These are phyloP conservation scores for Candida ulmi DNA, from an alignment of 805 yeast genomes.

Conservation along the genomic window DNA sequence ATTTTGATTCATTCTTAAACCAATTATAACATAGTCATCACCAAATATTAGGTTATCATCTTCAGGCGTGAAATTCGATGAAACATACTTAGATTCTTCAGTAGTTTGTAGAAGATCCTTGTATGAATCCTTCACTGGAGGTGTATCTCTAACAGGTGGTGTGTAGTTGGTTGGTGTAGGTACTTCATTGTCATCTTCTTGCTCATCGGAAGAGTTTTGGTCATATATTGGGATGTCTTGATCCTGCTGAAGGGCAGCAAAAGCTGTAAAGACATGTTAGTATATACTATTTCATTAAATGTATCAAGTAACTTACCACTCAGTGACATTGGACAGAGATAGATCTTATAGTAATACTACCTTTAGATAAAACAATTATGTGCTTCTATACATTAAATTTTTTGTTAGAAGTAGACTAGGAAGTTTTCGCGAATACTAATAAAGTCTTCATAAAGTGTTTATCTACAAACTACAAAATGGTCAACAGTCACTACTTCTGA, in stretches of 20 bases:
- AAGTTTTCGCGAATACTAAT: no score
- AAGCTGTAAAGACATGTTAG: neutral
- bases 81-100: conserved; percentile 13
- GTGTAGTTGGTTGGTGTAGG: neutral
- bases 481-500: no score
- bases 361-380: no score
- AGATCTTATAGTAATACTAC: no score
- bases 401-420: no score
- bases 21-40: conserved; percentile 31
- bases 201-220: conserved; percentile 7
- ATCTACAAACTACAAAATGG: no score
- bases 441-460: no score
- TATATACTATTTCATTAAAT: neutral
- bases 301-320: neutral
- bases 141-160: neutral
- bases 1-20: conserved; percentile 36
- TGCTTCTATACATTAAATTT: no score
- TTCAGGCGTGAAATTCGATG: conserved; percentile 33
- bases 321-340: neutral
- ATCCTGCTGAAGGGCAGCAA: neutral
- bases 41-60: conserved; percentile 33
- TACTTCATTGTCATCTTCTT: neutral
- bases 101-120: neutral
- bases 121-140: neutral
- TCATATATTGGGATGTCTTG: conserved; percentile 2